Base-by-base conservation (phyloP, 2,329 filamentous ascomycete genomes). In the Westerdykella sp. region DNA sequence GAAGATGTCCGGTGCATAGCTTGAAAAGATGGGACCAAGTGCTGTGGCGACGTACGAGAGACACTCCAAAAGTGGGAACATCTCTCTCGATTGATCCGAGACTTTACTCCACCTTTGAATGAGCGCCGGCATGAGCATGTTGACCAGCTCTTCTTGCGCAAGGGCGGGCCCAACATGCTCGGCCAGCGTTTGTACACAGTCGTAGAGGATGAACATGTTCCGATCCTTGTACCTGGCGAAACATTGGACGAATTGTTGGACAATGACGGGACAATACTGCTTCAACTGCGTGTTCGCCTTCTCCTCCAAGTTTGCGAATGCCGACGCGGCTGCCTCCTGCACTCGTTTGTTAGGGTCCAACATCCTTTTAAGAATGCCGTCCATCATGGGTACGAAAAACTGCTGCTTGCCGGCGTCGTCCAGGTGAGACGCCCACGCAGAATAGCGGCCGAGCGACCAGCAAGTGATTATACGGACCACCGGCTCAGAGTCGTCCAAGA, bases 161-260 rank as follows among this genome's bases (percentile, higher is more conserved):
- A 98, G 75, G 28, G 85, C 81, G 6, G 84, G 81, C 10, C 88
- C 89, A 42, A 97, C 85, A 60, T 88, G 85, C 67, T 98, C 93
- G 3, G 93, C 93, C 44, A 98, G 74, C 0, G 93, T 98, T 71
- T 98, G 93, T 28, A 98, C 87, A 66, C 93, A 97, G 70, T 98
- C 93, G 71, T 98, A 98, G 28, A 98, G 79, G 42, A 97, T 94
- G 72, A 94, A 96, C 81, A 97, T 96, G 72, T 98, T 98, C 59
- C 88, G 84, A 68, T 97, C 91, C 76, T 98, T 97, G 79, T 97
- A 98, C 69, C 86, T 89, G 41, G 76, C 79, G 69, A 98, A 98
- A 68, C 93, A 98, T 47, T 79, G 76, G 41, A 96, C 89, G 60
- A 91, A 97, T 64, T 97, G 93, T 48, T 83, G 84, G 41, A 97